Base-by-base conservation (phyloP, 2,329 filamentous ascomycete genomes). In the Davidsoniella australis region DNA sequence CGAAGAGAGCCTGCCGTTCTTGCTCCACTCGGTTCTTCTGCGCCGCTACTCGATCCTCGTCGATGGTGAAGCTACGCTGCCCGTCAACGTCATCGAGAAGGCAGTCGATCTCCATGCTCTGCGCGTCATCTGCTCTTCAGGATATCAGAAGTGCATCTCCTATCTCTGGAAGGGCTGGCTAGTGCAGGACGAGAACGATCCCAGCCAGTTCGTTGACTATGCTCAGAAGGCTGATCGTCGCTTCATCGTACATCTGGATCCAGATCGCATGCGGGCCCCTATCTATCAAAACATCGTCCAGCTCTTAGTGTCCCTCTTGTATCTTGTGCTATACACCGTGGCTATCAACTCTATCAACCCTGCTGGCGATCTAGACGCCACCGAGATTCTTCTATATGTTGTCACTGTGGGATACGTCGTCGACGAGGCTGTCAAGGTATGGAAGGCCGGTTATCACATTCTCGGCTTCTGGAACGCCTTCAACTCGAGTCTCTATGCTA, bases 401-500 rank as follows among this genome's bases (percentile, higher is more conserved):
- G 95, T 98, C 68, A 96, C 91, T 0, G 63, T 89, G 4, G 88
- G 86, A 18, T 98, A 93, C 63, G 74, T 95, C 29, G 87, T 80
- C 58, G 89, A 98, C 60, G 91, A 96, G 61, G 56, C 80, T 1
- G 68, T 79, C 60, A 98, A 98, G 63, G 76, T 95, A 57, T 94
- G 85, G 76, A 98, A 98, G 62, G 84, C 94, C 12, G 91, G 91
- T 8, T 76, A 83, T 54, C 83, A 82, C 58, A 96, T 96, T 59
- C 72, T 98, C 49, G 82, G 85, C 17, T 98, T 98, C 63, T 96
- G 91, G 91, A 95, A 94, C 59, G 84, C 84, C 20, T 94, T 98
- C 69, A 98, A 98, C 63, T 74, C 76, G 23, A 72, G 81, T 0
- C 71, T 98, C 0, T 98, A 98, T 63, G 64, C 74, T 0, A 69